Base-by-base conservation (phyloP, 768 basidiomycete species). In the Omphalotus guepiniiformis region DNA sequence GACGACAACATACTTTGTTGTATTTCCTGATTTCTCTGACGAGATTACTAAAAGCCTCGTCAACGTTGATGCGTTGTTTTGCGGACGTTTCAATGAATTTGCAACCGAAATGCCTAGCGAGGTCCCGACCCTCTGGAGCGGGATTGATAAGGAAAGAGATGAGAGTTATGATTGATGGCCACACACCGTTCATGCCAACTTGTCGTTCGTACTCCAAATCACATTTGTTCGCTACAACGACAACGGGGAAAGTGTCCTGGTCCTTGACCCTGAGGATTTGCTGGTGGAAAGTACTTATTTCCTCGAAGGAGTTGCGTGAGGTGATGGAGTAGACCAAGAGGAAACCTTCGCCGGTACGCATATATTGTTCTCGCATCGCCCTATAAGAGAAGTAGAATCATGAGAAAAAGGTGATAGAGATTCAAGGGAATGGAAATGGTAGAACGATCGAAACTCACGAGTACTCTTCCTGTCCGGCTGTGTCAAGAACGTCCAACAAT, bases 321-420 rank as follows among this genome's bases (percentile, higher is more conserved):
- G 95, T 96, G 69, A 96, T 97, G 42, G 92, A 93, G 68, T 98
- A 98, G 49, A 97, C 93, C 53, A 98, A 83, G 35, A 98, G 79
- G 76, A 98, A 98, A 9, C 94, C 95, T 67, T 98, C 94, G 51
- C 95, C 95, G 22, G 93, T 93, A 43, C 93, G 83, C 93, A 97
- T 98, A 72, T 98, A 98, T 61, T 97, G 95, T 62, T 98, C 95
- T 39, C 95, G 85, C 95, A 98, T 97, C 19, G 95, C 95, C 49
- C 92, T 94, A 62, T 42, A 50, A 44, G 1, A 42, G 18, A 23
- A 30, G 28, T 3, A 8, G 25, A 13, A 15, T 13, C n/a, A n/a
- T n/a, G n/a, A n/a, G n/a, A n/a, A n/a, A n/a, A n/a, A n/a, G 25
- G 19, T 18, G 25, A 28, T 12, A 28, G 6, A 29, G 4, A 23